These are phyloP conservation scores for Durio zibethinus DNA, from an alignment of 345 rosid species.

Conservation along the genomic window DNA sequence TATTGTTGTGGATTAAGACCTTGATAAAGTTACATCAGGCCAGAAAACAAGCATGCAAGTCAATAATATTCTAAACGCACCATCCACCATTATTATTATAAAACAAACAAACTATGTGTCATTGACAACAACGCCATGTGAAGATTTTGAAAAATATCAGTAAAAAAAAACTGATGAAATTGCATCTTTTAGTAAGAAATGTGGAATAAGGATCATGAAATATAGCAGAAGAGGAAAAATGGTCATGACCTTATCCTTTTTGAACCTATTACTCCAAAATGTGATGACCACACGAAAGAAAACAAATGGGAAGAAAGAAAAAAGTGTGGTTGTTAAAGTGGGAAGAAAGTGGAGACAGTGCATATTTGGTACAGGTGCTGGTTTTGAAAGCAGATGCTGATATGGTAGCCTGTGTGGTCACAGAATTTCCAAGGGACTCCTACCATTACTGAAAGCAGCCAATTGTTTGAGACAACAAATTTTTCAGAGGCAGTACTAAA, in stretches of 20 bases:
- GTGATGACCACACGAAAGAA: constrained; percentile 30
- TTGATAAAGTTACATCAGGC: constrained; percentile 23
- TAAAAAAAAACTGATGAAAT: constrained; percentile 7
- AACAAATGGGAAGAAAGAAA: not conserved
- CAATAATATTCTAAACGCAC: constrained; percentile 26
- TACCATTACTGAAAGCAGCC: constrained; percentile 7
- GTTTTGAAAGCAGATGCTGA: constrained; percentile 19
- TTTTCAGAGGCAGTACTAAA: constrained; percentile 1
- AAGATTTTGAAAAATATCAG: constrained; percentile 5
- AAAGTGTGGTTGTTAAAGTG: constrained; percentile 36
- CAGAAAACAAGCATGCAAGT: constrained; percentile 33
- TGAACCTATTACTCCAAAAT: constrained; percentile 34
- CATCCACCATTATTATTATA: constrained; percentile 31
- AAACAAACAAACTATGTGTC: constrained; percentile 3
- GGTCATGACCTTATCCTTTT: constrained; percentile 47
- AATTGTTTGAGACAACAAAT: not conserved
- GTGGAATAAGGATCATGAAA: constrained; percentile 13
- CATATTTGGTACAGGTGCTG: constrained; percentile 29
- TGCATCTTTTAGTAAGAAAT: constrained; percentile 6
- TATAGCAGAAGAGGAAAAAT: constrained; percentile 17
- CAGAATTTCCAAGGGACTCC: constrained; percentile 15
- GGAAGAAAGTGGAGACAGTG: constrained; percentile 54
- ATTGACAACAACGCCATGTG: constrained; percentile 13
- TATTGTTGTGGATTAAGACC: constrained; percentile 54
- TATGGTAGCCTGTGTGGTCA: constrained; percentile 16